phyloP scores from a whole-genome alignment of 805 yeast genomes.

The Spathaspora girioi region DNA sequence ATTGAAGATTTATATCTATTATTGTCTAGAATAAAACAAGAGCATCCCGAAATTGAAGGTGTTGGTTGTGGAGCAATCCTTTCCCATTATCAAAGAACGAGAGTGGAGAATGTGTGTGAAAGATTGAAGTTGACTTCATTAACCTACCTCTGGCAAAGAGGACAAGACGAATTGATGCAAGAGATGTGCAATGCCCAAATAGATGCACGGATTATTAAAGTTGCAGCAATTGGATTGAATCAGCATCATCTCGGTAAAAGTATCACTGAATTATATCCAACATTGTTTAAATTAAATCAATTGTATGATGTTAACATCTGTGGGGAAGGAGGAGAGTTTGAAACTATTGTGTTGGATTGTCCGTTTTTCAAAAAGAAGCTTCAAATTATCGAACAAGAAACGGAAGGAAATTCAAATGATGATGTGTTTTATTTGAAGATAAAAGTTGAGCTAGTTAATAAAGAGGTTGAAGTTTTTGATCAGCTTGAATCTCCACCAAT shows the following conservation, averaged over 20 bases:
- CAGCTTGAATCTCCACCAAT: slow-evolving; percentile 31
- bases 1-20: slow-evolving; percentile 75
- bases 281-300: slow-evolving; percentile 51
- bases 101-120: slow-evolving; percentile 88
- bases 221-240: slow-evolving; percentile 85
- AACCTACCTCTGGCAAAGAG: slow-evolving; percentile 86
- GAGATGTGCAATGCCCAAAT: slow-evolving; percentile 69
- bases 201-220: slow-evolving; percentile 87
- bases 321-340: slow-evolving; percentile 99
- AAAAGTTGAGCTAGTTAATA: slow-evolving; percentile 45
- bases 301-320: slow-evolving; percentile 86
- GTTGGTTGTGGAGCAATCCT: slow-evolving; percentile 95
- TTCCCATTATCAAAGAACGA: slow-evolving; percentile 89
- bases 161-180: slow-evolving; percentile 72
- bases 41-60: slow-evolving; percentile 72
- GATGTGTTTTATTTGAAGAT: slow-evolving; percentile 69
- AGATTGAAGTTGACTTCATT: slow-evolving; percentile 66
- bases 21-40: slow-evolving; percentile 41
- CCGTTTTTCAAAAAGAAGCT: slow-evolving; percentile 68
- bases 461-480: slow-evolving; percentile 19
- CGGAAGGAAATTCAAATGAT: slow-evolving; percentile 50
- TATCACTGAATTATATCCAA: slow-evolving; percentile 59
- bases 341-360: slow-evolving; percentile 86
- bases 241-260: slow-evolving; percentile 64
- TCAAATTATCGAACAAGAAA: slow-evolving; percentile 34